These are phyloP conservation scores for Coniella lustricola DNA, from an alignment of 2,329 filamentous ascomycete species.

Conservation along the genomic window DNA sequence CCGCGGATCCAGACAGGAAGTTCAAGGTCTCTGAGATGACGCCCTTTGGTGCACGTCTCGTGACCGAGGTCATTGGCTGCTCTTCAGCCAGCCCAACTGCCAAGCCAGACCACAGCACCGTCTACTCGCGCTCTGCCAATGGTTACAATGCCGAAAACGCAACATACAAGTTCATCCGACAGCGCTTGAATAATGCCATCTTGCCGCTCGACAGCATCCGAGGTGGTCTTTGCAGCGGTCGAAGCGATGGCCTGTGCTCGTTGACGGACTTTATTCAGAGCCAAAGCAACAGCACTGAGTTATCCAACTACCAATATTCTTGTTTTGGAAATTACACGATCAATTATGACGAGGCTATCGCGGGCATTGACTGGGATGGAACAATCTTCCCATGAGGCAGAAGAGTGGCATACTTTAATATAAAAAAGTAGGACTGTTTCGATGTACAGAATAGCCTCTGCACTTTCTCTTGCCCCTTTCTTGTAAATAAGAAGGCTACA, in stretches of 20 bases:
- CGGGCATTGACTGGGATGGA: slow-evolving; percentile 36
- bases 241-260: slow-evolving; percentile 39
- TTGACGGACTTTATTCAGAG: slow-evolving; percentile 34
- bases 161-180: slow-evolving; percentile 40
- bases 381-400: slow-evolving; percentile 21
- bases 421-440: no score
- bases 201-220: slow-evolving; percentile 39
- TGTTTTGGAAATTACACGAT: slow-evolving; percentile 43
- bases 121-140: slow-evolving; percentile 37
- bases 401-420: no score
- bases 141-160: slow-evolving; percentile 35
- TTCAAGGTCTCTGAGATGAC: slow-evolving; percentile 45
- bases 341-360: slow-evolving; percentile 23
- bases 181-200: slow-evolving; percentile 43
- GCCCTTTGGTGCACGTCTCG: slow-evolving; percentile 46
- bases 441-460: no score
- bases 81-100: slow-evolving; percentile 28
- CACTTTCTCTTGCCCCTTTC: no score
- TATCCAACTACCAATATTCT: slow-evolving; percentile 39
- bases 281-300: slow-evolving; percentile 29
- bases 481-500: no score
- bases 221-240: slow-evolving; percentile 34
- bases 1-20: slow-evolving; percentile 35
- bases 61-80: slow-evolving; percentile 43
- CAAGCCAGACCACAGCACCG: slow-evolving; percentile 30